These are phyloP conservation scores for Cryptococcus sp. DNA, from an alignment of 1,284 basidiomycete genomes.

Conservation along the genomic window DNA sequence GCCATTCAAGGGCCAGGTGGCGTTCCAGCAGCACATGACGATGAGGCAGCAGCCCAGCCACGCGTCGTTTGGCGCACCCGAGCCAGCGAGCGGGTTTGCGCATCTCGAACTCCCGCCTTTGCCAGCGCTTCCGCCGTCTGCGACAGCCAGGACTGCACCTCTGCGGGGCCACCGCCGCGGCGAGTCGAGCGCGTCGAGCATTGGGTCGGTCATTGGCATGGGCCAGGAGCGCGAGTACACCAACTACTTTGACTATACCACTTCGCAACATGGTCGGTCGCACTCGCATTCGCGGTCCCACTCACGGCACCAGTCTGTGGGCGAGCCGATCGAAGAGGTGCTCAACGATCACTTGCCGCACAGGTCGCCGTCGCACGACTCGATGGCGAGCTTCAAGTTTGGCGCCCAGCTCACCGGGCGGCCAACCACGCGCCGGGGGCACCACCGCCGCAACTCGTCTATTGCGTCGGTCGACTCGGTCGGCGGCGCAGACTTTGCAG, in stretches of 20 bases:
- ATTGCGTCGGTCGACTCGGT: conserved; percentile 53
- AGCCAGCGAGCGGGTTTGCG: conserved; percentile 2
- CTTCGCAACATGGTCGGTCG: conserved; percentile 13
- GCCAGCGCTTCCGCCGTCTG: neutral
- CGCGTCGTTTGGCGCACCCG: conserved; percentile 15
- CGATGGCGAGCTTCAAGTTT: conserved; percentile 2
- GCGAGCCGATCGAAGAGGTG: conserved; percentile 9
- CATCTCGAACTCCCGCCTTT: neutral
- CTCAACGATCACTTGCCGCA: conserved; percentile 1
- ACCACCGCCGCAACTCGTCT: conserved; percentile 50
- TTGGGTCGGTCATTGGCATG: conserved; percentile 63
- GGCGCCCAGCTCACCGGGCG: conserved; percentile 1
- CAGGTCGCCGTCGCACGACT: conserved; percentile 3
- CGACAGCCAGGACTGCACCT: neutral
- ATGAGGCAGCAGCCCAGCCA: conserved; percentile 9
- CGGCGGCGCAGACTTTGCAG: conserved; percentile 33
- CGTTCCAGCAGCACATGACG: conserved; percentile 36
- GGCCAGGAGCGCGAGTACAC: conserved; percentile 71
- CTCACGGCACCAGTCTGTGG: conserved; percentile 5
- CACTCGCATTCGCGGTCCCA: neutral
- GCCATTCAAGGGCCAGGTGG: conserved; percentile 38
- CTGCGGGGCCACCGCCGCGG: conserved; percentile 50
- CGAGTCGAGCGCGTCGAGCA: conserved; percentile 76
- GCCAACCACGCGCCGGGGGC: conserved; percentile 20
- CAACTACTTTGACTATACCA: conserved; percentile 56